A percentile compares a stretch with the other conserved stretches of the same genome.
Conservation (phyloP, 129 eudicot species). For the Calendula officinalis region DNA sequence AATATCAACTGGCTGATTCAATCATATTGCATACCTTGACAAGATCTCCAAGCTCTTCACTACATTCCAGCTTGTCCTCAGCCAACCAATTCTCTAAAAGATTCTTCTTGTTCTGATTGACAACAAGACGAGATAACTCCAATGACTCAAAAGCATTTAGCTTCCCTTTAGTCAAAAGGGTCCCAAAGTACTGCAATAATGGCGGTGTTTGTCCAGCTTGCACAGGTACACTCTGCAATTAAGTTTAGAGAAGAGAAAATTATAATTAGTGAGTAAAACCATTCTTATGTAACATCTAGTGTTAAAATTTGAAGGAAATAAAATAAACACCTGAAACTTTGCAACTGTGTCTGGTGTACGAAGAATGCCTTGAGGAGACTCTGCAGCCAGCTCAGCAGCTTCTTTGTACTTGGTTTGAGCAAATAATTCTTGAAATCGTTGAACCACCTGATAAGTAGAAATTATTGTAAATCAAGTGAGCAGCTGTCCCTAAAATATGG, state of each 20-base stretch:
- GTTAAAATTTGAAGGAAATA: not conserved
- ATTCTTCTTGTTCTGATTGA: slow-evolving; percentile 94
- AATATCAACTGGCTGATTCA: not conserved
- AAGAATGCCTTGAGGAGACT: slow-evolving; percentile 96
- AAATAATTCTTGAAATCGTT: slow-evolving; percentile 95
- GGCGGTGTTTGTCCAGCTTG: slow-evolving; percentile 99
- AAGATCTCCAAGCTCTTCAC: slow-evolving; percentile 99
- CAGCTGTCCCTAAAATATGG: slow-evolving; percentile 1
- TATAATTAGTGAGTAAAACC: not conserved
- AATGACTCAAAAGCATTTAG: slow-evolving; percentile 94
- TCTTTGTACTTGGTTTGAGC: slow-evolving; percentile 99
- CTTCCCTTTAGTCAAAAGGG: slow-evolving; percentile 85
- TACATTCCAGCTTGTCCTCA: slow-evolving; percentile 94
- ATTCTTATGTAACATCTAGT: slow-evolving; percentile 4
- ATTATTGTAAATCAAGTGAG: slow-evolving; percentile 11
- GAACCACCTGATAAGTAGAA: slow-evolving; percentile 67
- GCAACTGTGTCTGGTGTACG: slow-evolving; percentile 99
- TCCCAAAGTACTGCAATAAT: slow-evolving; percentile 90
- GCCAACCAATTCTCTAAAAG: slow-evolving; percentile 96
- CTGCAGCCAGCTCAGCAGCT: slow-evolving; percentile 99
- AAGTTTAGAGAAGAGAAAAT: slow-evolving; percentile 7
- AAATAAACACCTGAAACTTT: slow-evolving; percentile 71
- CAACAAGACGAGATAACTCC: slow-evolving; percentile 96
- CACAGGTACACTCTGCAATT: slow-evolving; percentile 94
- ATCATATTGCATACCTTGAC: slow-evolving; percentile 63